Evolutionary conservation across 1,139 yeast genomes (phyloP), one percentile per base, ranked within the genome.

Genomic region (Diutina catenulata): DNA sequence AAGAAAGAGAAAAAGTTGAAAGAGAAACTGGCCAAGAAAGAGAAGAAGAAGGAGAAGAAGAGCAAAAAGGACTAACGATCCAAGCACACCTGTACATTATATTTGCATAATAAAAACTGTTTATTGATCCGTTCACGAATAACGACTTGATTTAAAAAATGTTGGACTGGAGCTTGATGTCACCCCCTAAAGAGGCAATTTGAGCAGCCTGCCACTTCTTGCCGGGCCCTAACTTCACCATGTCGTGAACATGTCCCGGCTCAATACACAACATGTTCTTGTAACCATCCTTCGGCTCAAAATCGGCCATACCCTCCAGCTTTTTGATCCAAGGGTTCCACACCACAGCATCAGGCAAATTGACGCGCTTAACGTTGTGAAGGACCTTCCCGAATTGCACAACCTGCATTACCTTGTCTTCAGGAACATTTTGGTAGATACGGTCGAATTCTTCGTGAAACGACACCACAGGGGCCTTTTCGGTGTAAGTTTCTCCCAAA

Each of bases 241-340:
- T 80, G 37, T 76, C 75, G 42, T 74, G 69, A 33, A 91, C 97
- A 47, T 79, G 70, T 28, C 98, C 98, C 2, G 95, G 93, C 59
- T 91, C 98, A 40, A 91, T 74, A 60, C 98, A 91, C 42, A 91
- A 73, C 97, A 91, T 88, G 37, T 78, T 67, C 48, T 77, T 69
- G 63, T 69, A 91, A 3, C 95, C 97, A 39, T 62, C 56, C 53
- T 83, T 86, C 39, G 98, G 98, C 49, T 68, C 71, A 54, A 88
- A 91, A 58, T 91, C 98, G 27, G 66, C 78, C 88, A 91, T 82
- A 1, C 80, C 80, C 22, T 62, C 67, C 18, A 93, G 75, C 56
- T 82, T 83, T 39, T 80, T 73, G 47, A 73, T 66, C 98, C 97
- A 91, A 20, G 98, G 98, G 57, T 91, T 91, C 98, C 98, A 91